Conservation (phyloP, 2,329 filamentous ascomycete species). For the Thelonectria olida region DNA sequence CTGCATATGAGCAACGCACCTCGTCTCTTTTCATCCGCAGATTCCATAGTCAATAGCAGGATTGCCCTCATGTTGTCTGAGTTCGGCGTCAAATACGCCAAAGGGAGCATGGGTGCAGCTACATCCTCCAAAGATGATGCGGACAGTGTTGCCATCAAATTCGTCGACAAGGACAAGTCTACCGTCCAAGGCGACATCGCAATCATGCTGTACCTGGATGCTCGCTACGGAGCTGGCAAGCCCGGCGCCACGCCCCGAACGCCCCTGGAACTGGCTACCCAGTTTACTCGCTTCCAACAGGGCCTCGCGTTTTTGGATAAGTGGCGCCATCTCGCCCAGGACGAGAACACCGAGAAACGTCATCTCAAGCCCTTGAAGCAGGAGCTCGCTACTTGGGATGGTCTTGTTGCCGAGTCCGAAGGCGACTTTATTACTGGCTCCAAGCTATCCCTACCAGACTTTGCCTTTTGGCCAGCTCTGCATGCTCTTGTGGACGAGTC, state of each 20-base stretch:
- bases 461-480: conserved; percentile 65
- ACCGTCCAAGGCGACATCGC: conserved; percentile 59
- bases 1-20: conserved; percentile 69
- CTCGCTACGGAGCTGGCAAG: conserved; percentile 53
- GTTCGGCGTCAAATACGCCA: conserved; percentile 56
- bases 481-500: conserved; percentile 52
- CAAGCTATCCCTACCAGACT: conserved; percentile 59
- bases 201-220: conserved; percentile 70
- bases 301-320: conserved; percentile 47
- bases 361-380: conserved; percentile 37
- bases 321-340: conserved; percentile 42
- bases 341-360: conserved; percentile 9
- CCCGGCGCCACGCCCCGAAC: conserved; percentile 34
- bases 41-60: conserved; percentile 58
- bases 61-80: conserved; percentile 62
- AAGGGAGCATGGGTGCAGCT: conserved; percentile 50
- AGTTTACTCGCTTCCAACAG: conserved; percentile 54
- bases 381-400: conserved; percentile 54
- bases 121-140: conserved; percentile 4
- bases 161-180: conserved; percentile 66
- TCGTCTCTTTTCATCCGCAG: conserved; percentile 60
- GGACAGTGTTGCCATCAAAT: conserved; percentile 50
- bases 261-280: conserved; percentile 45
- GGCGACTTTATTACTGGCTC: conserved; percentile 56
- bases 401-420: conserved; percentile 42